Evolutionary conservation across 306 rosid genomes (phyloP).

Genomic region (Sindora glabra): DNA sequence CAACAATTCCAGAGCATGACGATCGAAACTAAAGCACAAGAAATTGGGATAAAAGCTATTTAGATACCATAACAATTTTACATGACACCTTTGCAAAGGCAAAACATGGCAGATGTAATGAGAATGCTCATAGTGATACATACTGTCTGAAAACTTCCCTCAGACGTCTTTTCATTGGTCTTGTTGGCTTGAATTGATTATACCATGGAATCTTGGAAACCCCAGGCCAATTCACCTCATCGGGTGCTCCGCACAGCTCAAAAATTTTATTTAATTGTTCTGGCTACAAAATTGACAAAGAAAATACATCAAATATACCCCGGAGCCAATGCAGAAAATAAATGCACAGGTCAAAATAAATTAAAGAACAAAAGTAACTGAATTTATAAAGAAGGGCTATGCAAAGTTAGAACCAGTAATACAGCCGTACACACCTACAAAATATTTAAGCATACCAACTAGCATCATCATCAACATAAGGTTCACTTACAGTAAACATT

Average conservation of each 20-base stretch:
- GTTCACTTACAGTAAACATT: neutral
- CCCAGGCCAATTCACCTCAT: conserved; percentile 68
- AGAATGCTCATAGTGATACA: conserved; percentile 22
- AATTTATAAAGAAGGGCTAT: neutral
- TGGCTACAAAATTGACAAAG: conserved; percentile 34
- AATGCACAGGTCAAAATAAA: neutral
- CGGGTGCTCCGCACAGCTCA: conserved; percentile 74
- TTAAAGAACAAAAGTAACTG: neutral
- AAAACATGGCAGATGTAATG: neutral
- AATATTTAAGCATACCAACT: neutral
- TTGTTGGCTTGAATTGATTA: conserved; percentile 58
- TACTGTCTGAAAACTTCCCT: conserved; percentile 56
- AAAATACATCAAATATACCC: conserved; percentile 3
- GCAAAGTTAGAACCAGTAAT: neutral
- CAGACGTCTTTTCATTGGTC: conserved; percentile 57
- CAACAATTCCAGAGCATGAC: conserved; percentile 63
- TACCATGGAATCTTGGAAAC: conserved; percentile 55
- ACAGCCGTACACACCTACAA: too few species aligned
- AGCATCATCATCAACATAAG: neutral
- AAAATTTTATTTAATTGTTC: conserved; percentile 66
- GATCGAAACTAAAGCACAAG: conserved; percentile 40
- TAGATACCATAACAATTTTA: neutral
- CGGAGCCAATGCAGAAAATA: neutral
- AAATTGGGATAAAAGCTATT: neutral
- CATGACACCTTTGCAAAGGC: neutral